A percentile compares a stretch with the other conserved stretches of the same genome.
Evolutionary conservation across 208 protist species (phyloP).

Genomic region (Trypanosoma brucei): DNA sequence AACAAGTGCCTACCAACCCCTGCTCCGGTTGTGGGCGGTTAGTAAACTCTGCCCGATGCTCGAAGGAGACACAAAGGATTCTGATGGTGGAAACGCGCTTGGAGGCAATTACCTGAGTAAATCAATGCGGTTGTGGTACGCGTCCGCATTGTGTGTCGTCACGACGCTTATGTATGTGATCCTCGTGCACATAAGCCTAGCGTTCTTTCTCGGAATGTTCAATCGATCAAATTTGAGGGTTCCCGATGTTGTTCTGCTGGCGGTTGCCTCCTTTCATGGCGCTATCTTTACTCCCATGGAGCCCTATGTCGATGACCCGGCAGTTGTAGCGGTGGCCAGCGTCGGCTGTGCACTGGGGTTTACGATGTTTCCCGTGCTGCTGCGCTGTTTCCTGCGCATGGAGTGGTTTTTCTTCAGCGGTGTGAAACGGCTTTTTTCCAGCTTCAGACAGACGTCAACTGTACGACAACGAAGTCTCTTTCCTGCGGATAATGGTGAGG

Average conservation of each 20-base stretch:
- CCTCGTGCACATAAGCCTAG: conserved; percentile 32
- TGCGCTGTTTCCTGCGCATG: conserved; percentile 43
- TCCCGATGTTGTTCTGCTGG: conserved; percentile 35
- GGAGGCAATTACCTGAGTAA: conserved; percentile 34
- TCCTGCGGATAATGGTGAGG: no score
- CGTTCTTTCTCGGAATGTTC: conserved; percentile 29
- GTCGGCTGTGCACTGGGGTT: conserved; percentile 63
- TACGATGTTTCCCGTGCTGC: conserved; percentile 60
- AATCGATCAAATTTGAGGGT: conserved; percentile 41
- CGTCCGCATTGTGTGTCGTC: conserved; percentile 41
- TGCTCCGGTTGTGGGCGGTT: conserved; percentile 63
- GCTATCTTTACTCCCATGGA: conserved; percentile 70
- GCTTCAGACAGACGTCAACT: background rate
- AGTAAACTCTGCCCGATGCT: conserved; percentile 42
- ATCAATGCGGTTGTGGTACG: conserved; percentile 41
- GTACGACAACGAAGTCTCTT: no score
- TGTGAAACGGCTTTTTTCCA: conserved; percentile 1
- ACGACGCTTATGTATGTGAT: conserved; percentile 49
- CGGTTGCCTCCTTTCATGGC: conserved; percentile 59
- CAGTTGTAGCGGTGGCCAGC: conserved; percentile 40
- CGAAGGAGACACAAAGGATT: conserved; percentile 27
- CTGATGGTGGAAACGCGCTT: conserved; percentile 31
- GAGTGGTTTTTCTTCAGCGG: conserved; percentile 30
- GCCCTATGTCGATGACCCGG: conserved; percentile 34
- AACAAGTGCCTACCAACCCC: conserved; percentile 61